Base-by-base conservation (phyloP, 2,329 filamentous ascomycete genomes). In the Fusarium robinianum region DNA sequence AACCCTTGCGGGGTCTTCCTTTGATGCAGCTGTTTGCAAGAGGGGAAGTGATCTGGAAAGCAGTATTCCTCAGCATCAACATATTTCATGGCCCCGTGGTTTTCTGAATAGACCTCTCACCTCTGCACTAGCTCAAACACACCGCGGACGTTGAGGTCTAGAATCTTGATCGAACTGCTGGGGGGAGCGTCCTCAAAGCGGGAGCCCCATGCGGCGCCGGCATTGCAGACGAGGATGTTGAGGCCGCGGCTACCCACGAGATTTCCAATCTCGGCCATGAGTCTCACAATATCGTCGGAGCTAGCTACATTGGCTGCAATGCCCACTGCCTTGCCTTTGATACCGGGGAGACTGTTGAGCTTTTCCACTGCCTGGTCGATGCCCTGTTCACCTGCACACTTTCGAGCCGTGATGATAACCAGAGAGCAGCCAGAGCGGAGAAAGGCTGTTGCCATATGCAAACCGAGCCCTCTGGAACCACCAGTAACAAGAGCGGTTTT, bases 381-480 rank as follows among this genome's bases (percentile, higher is more conserved):
- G 15, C 66, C 66, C 35, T 67, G 58, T 3, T 81, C 85, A 17
- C 83, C 84, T 23, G 75, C 70, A 37, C 78, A 76, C 71, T 87
- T 88, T 58, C 85, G 82, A 5, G 82, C 85, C n/a, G 84, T 86
- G 65, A 88, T 85, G 71, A 87, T 83, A 49, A 88, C 79, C 56
- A 83, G 83, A 43, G 81, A 79, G 64, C 79, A 84, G 48, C 85
- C 85, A n/a, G 85, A 80, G 69, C 83, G 82, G 30, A 88, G 76
- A 44, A 88, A 77, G 17, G 79, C 83, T 16, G 81, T 84, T 14
- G 83, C 83, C 39, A 81, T 80, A 63, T 85, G 79, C 8, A 86
- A 72, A 16, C 77, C 77, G 1, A 80, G 67, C 0, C 76, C 77
- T n/a, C 67, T 62, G 41, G 75, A 79, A 39, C 70, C 74, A 29